phyloP scores from a whole-genome alignment of 2,329 filamentous ascomycete species.

The Fusarium nanum region DNA sequence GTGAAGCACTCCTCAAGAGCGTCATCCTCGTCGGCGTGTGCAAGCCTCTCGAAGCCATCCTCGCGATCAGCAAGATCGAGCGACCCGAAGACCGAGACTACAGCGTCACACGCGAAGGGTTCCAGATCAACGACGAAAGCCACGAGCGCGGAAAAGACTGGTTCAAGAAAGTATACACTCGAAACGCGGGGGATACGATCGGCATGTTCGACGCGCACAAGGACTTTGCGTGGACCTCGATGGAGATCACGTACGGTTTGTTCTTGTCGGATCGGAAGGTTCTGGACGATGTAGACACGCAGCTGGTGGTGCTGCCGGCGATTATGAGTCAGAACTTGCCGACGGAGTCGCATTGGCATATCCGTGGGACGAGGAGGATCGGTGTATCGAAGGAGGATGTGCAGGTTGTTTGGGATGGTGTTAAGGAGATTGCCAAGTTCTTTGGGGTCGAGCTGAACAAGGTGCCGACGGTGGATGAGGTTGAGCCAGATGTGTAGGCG shows the following conservation, averaged over 20 bases:
- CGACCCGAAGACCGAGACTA: constrained; percentile 67
- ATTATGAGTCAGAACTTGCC: constrained; percentile 70
- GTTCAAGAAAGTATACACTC: constrained; percentile 67
- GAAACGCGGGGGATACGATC: constrained; percentile 55
- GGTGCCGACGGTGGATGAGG: constrained; percentile 47
- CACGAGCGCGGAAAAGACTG: constrained; percentile 64
- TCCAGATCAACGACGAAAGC: constrained; percentile 69
- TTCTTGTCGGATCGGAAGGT: constrained; percentile 68
- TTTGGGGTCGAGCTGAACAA: constrained; percentile 40
- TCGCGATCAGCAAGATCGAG: constrained; percentile 65
- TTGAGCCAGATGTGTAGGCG: constrained; percentile 45
- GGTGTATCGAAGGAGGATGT: constrained; percentile 46
- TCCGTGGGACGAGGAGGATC: constrained; percentile 45
- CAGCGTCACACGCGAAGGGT: constrained; percentile 64
- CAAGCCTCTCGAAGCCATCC: constrained; percentile 70
- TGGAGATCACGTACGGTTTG: constrained; percentile 68
- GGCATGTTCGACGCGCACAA: constrained; percentile 53
- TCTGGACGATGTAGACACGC: constrained; percentile 64
- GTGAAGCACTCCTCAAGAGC: constrained; percentile 70
- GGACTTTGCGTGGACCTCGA: constrained; percentile 62
- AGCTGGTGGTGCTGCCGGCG: constrained; percentile 63
- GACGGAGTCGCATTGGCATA: constrained; percentile 66
- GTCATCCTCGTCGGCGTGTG: constrained; percentile 69
- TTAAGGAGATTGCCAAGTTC: constrained; percentile 43
- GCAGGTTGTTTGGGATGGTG: constrained; percentile 44